Conservation (phyloP, 1,284 basidiomycete species). For the Ceratorhiza oryzae-sativae region DNA sequence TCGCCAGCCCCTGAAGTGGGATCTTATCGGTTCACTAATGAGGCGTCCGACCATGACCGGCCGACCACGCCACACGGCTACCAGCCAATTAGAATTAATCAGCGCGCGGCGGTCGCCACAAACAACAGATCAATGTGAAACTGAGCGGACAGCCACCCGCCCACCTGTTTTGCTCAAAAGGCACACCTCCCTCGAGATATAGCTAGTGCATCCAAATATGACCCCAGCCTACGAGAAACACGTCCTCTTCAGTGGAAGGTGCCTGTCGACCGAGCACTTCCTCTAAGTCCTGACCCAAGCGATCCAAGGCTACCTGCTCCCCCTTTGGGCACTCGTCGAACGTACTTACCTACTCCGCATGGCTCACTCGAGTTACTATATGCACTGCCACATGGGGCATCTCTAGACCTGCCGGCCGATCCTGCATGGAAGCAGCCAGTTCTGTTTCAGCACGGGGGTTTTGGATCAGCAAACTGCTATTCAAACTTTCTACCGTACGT, state of each 20-base stretch:
- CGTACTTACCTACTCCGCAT: slow-evolving; percentile 14
- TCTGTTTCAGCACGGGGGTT: slow-evolving; percentile 28
- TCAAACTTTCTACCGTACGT: slow-evolving; percentile 34
- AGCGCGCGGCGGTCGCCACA: too few species aligned
- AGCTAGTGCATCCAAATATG: slow-evolving; percentile 38
- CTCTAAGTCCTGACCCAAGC: slow-evolving; percentile 12
- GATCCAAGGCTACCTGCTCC: slow-evolving; percentile 12
- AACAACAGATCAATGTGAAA: too few species aligned
- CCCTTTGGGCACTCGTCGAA: not conserved
- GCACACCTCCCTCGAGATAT: too few species aligned
- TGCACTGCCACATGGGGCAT: slow-evolving; percentile 1
- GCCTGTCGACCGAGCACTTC: not conserved
- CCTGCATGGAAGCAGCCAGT: not conserved
- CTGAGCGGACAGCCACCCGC: too few species aligned
- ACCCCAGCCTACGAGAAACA: slow-evolving; percentile 7
- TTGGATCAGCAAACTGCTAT: slow-evolving; percentile 36
- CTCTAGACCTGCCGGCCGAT: not conserved
- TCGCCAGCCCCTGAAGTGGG: too few species aligned
- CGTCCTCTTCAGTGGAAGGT: slow-evolving; percentile 2
- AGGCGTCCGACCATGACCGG: too few species aligned
- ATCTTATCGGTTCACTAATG: too few species aligned
- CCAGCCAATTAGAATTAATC: too few species aligned
- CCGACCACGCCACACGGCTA: too few species aligned
- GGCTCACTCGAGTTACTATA: slow-evolving; percentile 28
- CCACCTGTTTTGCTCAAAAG: too few species aligned